These are phyloP conservation scores for Alternaria dauci DNA, from an alignment of 2,329 filamentous ascomycete genomes.

Conservation along the genomic window DNA sequence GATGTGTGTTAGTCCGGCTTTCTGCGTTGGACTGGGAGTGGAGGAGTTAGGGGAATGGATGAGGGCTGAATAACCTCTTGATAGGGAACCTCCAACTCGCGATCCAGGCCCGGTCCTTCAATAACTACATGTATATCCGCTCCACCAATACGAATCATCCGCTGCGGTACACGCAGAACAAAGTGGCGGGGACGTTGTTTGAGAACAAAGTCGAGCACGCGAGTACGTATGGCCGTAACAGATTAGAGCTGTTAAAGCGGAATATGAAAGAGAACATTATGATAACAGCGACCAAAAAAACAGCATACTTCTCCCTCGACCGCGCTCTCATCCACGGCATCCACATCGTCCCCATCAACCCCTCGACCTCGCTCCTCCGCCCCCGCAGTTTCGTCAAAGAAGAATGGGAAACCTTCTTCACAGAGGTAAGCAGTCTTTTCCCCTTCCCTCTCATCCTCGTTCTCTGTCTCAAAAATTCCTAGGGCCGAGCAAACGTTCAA, in stretches of 20 bases:
- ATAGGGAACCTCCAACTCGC: slow-evolving; percentile 82
- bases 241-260: slow-evolving; percentile 12
- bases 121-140: slow-evolving; percentile 83
- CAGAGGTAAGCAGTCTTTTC: slow-evolving; percentile 45
- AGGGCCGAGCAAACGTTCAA: slow-evolving; percentile 54
- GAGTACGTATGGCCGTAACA: slow-evolving; percentile 75
- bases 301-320: slow-evolving; percentile 74
- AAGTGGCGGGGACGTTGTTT: slow-evolving; percentile 74
- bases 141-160: slow-evolving; percentile 76
- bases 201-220: slow-evolving; percentile 96
- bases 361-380: slow-evolving; percentile 73
- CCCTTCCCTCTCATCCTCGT: too few species aligned
- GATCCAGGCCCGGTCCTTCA: slow-evolving; percentile 75
- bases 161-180: slow-evolving; percentile 80
- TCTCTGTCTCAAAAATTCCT: too few species aligned
- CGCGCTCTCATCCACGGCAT: slow-evolving; percentile 77
- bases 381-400: slow-evolving; percentile 74
- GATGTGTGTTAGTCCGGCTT: neutral
- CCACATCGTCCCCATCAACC: slow-evolving; percentile 81
- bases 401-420: slow-evolving; percentile 74
- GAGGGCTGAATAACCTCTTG: neutral
- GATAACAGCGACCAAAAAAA: neutral
- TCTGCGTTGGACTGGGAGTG: neutral
- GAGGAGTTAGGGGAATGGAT: neutral
- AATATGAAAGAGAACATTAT: neutral